A percentile compares a stretch with the other conserved stretches of the same genome.
These are phyloP conservation scores for Furcasterigmium furcatum DNA, from an alignment of 2,329 filamentous ascomycete species.

Conservation along the genomic window DNA sequence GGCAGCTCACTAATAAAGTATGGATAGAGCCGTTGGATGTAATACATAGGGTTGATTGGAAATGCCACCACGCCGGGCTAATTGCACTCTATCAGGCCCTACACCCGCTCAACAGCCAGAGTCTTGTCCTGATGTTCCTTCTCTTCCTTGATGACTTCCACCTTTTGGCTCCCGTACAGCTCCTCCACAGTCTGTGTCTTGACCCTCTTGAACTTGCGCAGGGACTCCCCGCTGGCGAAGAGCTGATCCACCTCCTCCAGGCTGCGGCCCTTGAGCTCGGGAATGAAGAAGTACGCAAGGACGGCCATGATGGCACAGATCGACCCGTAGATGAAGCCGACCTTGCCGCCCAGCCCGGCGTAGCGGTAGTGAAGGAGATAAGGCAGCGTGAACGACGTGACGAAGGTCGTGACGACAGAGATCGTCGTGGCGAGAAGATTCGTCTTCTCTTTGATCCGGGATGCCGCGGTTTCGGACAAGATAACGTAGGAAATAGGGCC, in stretches of 20 bases:
- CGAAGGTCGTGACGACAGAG: slow-evolving; percentile 24
- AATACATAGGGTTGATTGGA: no score
- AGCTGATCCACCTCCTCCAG: slow-evolving; percentile 61
- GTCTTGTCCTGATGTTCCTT: no score
- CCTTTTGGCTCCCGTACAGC: no score
- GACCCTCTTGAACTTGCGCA: no score
- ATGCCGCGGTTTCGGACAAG: slow-evolving; percentile 17
- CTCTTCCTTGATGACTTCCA: no score
- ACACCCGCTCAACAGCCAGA: no score
- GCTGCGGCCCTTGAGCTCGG: slow-evolving; percentile 55
- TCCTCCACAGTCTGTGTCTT: no score
- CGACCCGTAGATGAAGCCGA: slow-evolving; percentile 35
- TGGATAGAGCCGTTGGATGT: no score
- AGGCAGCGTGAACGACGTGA: slow-evolving; percentile 28
- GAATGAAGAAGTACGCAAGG: slow-evolving; percentile 43
- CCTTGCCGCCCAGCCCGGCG: slow-evolving; percentile 27
- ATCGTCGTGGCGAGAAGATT: slow-evolving; percentile 22
- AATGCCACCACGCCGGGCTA: no score
- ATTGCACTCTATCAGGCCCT: no score
- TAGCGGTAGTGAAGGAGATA: slow-evolving; percentile 32
- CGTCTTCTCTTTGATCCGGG: slow-evolving; percentile 24
- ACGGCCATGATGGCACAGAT: slow-evolving; percentile 46
- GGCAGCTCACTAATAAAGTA: no score
- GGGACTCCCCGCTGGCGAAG: no score
- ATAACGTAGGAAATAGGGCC: slow-evolving; percentile 22